These are phyloP conservation scores for Lecanicillium sp. DNA, from an alignment of 2,329 filamentous ascomycete genomes.

Conservation along the genomic window DNA sequence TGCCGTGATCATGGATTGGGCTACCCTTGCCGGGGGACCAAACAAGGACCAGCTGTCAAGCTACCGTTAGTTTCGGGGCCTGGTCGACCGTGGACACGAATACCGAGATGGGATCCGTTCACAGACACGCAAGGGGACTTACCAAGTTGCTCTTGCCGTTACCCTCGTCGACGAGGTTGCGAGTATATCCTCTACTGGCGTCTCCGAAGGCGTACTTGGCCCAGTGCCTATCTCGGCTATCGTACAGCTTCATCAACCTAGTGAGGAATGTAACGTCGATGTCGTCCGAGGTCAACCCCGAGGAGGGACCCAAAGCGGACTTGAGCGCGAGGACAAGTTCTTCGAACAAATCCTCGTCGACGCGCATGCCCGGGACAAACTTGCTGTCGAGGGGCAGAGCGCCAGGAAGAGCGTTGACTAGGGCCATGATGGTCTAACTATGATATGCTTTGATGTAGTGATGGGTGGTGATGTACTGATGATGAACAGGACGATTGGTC, in stretches of 20 bases:
- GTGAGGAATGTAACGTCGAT: constrained; percentile 68
- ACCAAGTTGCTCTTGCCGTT: constrained; percentile 74
- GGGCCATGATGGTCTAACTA: constrained; percentile 8
- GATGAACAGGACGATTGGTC: neutral
- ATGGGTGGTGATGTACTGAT: constrained; percentile 4
- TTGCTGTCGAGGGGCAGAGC: constrained; percentile 9
- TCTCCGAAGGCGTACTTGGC: constrained; percentile 67
- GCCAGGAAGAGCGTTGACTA: constrained; percentile 10
- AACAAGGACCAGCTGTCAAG: constrained; percentile 59
- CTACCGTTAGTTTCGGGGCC: no score
- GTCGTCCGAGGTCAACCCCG: constrained; percentile 74
- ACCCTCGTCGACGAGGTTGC: constrained; percentile 84
- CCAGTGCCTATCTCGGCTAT: constrained; percentile 65
- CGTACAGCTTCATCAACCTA: constrained; percentile 66
- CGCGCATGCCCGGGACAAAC: constrained; percentile 2
- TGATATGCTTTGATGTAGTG: constrained; percentile 2
- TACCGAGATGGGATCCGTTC: no score
- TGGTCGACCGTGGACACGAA: no score
- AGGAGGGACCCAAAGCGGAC: constrained; percentile 67
- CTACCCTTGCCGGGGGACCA: constrained; percentile 81
- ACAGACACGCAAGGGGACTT: constrained; percentile 23
- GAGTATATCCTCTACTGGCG: constrained; percentile 63
- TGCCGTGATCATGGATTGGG: constrained; percentile 81
- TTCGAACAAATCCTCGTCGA: constrained; percentile 49
- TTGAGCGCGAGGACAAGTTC: constrained; percentile 67